Base-by-base conservation (phyloP, 2,329 filamentous ascomycete genomes). In the Aureobasidium uvarum region DNA sequence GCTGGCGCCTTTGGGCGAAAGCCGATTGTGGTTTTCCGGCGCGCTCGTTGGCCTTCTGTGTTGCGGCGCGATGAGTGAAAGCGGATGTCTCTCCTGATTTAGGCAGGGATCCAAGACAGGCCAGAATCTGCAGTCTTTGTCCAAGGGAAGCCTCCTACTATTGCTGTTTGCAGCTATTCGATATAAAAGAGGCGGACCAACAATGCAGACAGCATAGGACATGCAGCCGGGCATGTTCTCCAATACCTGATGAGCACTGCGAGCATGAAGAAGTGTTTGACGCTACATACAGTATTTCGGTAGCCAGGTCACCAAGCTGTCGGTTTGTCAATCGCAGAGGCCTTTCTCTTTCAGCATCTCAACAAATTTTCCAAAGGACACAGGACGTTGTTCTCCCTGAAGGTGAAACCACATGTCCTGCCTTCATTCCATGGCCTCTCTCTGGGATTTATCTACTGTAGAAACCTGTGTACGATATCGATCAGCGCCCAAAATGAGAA, bases 31-130 rank as follows among this genome's bases (percentile, higher is more conserved):
- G 14, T 16, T 25, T 25, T 18, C 20, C 14, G 33, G 20, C 14
- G 13, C 36, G 33, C 14, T 55, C 51, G 39, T 55, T 55, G 3
- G 33, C n/a, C 5, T 55, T 55, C 33, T 18, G 51, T 39, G 51
- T 38, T 39, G 33, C 33, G 13, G 33, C n/a, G 51, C 31, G 36
- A 55, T 55, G 20, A 41, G 51, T 55, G 51, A 55, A 55, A 55
- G 36, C 36, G 13, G 25, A n/a, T 11, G 50, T 52, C 50, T 36
- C 31, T 52, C 31, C 18, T 36, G 1, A 25, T 14, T 5, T 5
- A n/a, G 28, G 18, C 31, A 36, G 28, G n/a, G 7, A 10, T 20
- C 18, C 18, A 18, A 52, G 31, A 52, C 50, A 11, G 10, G 31
- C 18, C 3, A 13, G 11, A 41, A 28, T 7, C 25, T 55, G 51